Conservation (phyloP, 2,329 filamentous ascomycete species). For the Parasarocladium wereldwijsianum region DNA sequence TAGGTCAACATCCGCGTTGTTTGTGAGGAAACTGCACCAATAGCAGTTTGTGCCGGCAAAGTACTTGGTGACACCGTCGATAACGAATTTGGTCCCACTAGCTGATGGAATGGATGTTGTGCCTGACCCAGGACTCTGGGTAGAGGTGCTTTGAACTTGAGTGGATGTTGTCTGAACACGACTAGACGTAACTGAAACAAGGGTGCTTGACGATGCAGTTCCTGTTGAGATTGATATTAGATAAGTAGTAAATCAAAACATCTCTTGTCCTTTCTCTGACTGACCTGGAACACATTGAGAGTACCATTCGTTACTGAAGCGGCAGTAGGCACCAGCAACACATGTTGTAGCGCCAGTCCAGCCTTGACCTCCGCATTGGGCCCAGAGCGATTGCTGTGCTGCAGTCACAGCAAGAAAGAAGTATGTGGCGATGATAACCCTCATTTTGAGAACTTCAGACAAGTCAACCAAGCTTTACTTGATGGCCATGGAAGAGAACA, state of each 20-base stretch:
- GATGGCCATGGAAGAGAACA: no score
- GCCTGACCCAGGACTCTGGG: neutral
- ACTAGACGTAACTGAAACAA: neutral
- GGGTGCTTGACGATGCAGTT: neutral
- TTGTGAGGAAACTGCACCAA: slow-evolving; percentile 36
- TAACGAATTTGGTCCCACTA: slow-evolving; percentile 17
- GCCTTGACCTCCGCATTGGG: slow-evolving; percentile 4
- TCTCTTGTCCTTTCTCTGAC: no score
- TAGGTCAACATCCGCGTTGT: slow-evolving; percentile 37
- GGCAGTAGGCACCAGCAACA: slow-evolving; percentile 2
- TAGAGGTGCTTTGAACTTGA: no score
- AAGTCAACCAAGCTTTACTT: no score
- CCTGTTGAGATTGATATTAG: slow-evolving; percentile 1
- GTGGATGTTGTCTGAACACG: neutral
- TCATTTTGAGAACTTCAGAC: no score
- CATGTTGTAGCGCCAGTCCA: slow-evolving; percentile 3
- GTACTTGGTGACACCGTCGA: slow-evolving; percentile 29
- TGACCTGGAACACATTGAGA: slow-evolving; percentile 4
- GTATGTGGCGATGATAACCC: slow-evolving; percentile 15
- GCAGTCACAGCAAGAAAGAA: slow-evolving; percentile 33
- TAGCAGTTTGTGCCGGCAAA: slow-evolving; percentile 40
- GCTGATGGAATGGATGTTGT: slow-evolving; percentile 4
- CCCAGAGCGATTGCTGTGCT: slow-evolving; percentile 1
- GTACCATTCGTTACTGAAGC: slow-evolving; percentile 3
- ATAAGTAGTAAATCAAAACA: neutral